Evolutionary conservation across 2,329 filamentous ascomycete genomes (phyloP), one percentile per base, ranked within the genome.

Genomic region (Fusarium illudens): DNA sequence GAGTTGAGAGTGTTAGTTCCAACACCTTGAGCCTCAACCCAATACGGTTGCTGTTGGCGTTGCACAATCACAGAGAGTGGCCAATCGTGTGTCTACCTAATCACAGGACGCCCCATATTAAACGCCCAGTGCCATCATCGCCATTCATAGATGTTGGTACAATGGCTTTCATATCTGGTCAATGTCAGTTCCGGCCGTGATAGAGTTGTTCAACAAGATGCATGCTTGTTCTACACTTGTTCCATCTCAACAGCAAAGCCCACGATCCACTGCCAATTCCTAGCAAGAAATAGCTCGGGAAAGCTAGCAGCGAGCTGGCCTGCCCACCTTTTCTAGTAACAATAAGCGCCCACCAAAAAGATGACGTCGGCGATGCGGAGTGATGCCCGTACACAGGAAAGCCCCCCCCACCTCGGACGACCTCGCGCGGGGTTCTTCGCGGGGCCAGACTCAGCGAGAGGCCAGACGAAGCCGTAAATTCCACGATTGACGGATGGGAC

Each of bases 11-110:
- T 39, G 61, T 52, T 51, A 29, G 48, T 58, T 44, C 50, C 52
- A 50, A 54, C 60, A 62, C 54, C 42, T 59, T 68, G 64, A 68
- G 64, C 54, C 64, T 68, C 64, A 65, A 53, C 15, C 39, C 39
- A 48, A 33, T 25, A 33, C 25, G 42, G 53, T 50, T 66, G 54
- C 51, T 49, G 54, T 46, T 49, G 29, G 29, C 17, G 19, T 37
- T 56, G 33, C 17, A 37, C 50, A 48, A 66, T 44, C 52, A 51
- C 15, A 29, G 30, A 22, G 13, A 44, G 39, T 52, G 10, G 49
- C 20, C 27, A 60, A 39, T 48, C 54, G 59, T 36, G 44, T 27
- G 33, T 63, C 20, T 25, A 27, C 59, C 20, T 25, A 27, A 39
- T 37, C 25, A 20, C 20, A 30, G 42, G 29, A 17, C 20, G 46